Conservation (phyloP, 2,329 filamentous ascomycete genomes). For the Clonostachys byssicola region DNA sequence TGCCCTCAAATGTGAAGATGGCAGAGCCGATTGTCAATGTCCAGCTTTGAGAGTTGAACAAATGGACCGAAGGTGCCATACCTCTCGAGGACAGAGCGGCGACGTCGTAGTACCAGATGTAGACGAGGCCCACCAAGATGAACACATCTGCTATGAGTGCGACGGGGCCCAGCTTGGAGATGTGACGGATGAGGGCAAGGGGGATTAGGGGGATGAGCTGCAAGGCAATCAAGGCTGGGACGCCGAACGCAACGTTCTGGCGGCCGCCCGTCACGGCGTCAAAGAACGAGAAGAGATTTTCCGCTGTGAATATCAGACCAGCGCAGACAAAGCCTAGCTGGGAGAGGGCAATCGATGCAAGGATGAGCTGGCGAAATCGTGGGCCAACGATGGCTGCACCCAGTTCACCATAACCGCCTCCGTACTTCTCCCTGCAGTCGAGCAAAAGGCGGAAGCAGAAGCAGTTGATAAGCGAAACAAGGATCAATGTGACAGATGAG, state of each 20-base stretch:
- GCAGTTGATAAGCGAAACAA: conserved; percentile 62
- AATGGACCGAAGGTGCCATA: conserved; percentile 53
- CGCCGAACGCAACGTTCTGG: conserved; percentile 46
- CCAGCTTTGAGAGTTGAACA: conserved; percentile 67
- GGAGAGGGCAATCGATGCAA: conserved; percentile 67
- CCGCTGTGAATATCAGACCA: conserved; percentile 72
- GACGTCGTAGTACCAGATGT: conserved; percentile 72
- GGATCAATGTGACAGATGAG: conserved; percentile 63
- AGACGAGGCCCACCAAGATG: conserved; percentile 65
- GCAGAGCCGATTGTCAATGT: conserved; percentile 69
- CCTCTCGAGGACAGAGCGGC: conserved; percentile 49
- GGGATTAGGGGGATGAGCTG: conserved; percentile 64
- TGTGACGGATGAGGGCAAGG: conserved; percentile 67
- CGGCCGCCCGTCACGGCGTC: conserved; percentile 51
- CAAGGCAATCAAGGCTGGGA: conserved; percentile 54
- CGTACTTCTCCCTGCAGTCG: conserved; percentile 58
- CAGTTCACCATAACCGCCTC: conserved; percentile 72
- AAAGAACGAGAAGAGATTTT: conserved; percentile 67
- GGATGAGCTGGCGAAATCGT: conserved; percentile 60
- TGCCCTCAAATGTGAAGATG: conserved; percentile 77
- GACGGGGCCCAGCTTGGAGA: conserved; percentile 66
- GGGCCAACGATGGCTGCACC: conserved; percentile 62
- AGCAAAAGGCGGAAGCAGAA: conserved; percentile 70
- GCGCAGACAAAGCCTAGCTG: conserved; percentile 77
- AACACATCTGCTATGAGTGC: conserved; percentile 69